A percentile compares a stretch with the other conserved stretches of the same genome.
phyloP scores from a whole-genome alignment of 1,284 basidiomycete species.

The Sutorius eximius region DNA sequence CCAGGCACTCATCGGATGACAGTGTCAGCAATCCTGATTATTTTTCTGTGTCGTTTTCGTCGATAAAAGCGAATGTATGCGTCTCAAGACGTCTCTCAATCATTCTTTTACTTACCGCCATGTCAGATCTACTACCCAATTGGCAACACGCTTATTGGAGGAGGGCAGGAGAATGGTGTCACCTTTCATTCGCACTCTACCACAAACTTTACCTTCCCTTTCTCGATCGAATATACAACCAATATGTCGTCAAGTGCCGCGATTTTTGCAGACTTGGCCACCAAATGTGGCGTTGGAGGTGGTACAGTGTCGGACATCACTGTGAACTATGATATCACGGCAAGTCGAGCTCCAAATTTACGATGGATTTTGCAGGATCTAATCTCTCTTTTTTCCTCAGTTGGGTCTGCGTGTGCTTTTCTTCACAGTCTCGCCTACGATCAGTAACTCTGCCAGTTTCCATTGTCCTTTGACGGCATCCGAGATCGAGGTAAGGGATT shows the following conservation, averaged over 20 bases:
- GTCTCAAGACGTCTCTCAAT: neutral
- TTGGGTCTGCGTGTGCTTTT: slow-evolving; percentile 63
- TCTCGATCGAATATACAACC: slow-evolving; percentile 70
- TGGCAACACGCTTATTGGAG: slow-evolving; percentile 62
- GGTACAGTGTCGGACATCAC: slow-evolving; percentile 52
- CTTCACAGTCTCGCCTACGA: slow-evolving; percentile 66
- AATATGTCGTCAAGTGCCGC: slow-evolving; percentile 55
- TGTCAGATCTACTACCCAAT: slow-evolving; percentile 72
- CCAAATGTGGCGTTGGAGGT: slow-evolving; percentile 65
- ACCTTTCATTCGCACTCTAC: slow-evolving; percentile 63
- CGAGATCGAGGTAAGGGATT: slow-evolving; percentile 25
- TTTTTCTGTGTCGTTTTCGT: slow-evolving; percentile 72
- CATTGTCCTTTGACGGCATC: slow-evolving; percentile 57
- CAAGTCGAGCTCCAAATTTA: slow-evolving; percentile 25
- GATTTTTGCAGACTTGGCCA: slow-evolving; percentile 66
- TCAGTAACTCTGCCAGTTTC: slow-evolving; percentile 68
- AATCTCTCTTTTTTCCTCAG: slow-evolving; percentile 36
- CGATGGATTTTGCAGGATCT: slow-evolving; percentile 6
- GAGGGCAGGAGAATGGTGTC: slow-evolving; percentile 60
- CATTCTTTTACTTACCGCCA: slow-evolving; percentile 6
- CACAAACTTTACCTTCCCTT: slow-evolving; percentile 82
- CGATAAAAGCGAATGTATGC: slow-evolving; percentile 64
- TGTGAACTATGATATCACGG: slow-evolving; percentile 71
- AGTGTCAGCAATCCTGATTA: slow-evolving; percentile 88
- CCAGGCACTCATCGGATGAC: slow-evolving; percentile 11